Base-by-base conservation (phyloP, 768 basidiomycete species). In the Cystobasidium onofrii region DNA sequence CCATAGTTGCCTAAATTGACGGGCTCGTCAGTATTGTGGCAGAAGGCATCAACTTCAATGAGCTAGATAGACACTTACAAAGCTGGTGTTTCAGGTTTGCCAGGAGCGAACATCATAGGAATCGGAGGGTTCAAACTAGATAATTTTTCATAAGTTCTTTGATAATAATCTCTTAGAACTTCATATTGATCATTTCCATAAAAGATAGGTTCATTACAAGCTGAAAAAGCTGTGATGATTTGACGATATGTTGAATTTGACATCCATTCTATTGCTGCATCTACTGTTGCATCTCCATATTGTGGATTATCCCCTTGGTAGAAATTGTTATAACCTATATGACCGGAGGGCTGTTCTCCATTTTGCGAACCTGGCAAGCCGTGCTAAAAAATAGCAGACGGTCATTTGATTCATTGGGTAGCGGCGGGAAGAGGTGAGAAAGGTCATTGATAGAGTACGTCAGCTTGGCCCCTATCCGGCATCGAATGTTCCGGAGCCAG, bases 301-400 rank as follows among this genome's bases (percentile, higher is more conserved):
- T 62, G 9, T 18, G 17, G 61, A 39, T 52, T 75, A n/a, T 54
- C 7, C 0, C 29, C 52, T 44, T 44, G 25, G 29, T 69, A 74
- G 39, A 39, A 76, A 27, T 43, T 43, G 74, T 75, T 65, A 64
- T 73, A 33, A 46, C 74, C 73, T 64, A 76, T 74, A 43, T 76
- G 77, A 20, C 78, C 79, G 18, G 75, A 76, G 13, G 73, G 64
- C 41, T 79, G 75, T 63, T 79, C 78, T 39, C 80, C 80, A 73
- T 80, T 78, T 64, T 80, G 79, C 10, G 74, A 75, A 15, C 78
- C 79, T 27, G 79, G 79, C n/a, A 78, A 55, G n/a, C 76, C 77
- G 74, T 78, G 78, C 67, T 60, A 17, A 15, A 76, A 71, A 55
- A 76, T 74, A 66, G 64, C 9, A 10, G 50, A 36, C 10, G 41